Evolutionary conservation across 345 rosid species (phyloP).

Genomic region (Erodium maritimum): DNA sequence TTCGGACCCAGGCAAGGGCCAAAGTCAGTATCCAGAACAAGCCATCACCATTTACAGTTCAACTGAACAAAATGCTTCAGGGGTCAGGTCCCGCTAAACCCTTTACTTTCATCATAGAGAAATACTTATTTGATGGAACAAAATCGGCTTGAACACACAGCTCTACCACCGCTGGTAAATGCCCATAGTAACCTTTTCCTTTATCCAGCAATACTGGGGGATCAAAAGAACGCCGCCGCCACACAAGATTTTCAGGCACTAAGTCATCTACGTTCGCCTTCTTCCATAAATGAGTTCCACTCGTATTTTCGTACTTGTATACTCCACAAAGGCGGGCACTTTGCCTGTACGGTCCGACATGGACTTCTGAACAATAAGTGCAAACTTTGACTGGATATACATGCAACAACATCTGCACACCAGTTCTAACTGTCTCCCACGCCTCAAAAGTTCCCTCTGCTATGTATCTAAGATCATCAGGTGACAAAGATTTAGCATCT

Average conservation of each 20-base stretch:
- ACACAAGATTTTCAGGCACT: conserved; percentile 66
- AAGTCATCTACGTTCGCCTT: conserved; percentile 65
- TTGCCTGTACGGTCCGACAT: conserved; percentile 74
- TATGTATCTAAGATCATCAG: conserved; percentile 26
- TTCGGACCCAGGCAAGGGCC: too few relatives aligned
- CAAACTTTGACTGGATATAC: conserved; percentile 73
- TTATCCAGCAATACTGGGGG: conserved; percentile 54
- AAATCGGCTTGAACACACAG: conserved; percentile 71
- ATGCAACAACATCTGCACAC: conserved; percentile 43
- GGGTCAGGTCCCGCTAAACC: conserved; percentile 28
- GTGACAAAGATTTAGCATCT: conserved; percentile 27
- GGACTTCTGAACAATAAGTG: conserved; percentile 65
- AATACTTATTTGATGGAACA: conserved; percentile 39
- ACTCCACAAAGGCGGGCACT: conserved; percentile 74
- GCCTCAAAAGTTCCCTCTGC: conserved; percentile 53
- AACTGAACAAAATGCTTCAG: background rate
- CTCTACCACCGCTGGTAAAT: conserved; percentile 71
- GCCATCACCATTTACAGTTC: background rate
- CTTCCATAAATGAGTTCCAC: conserved; percentile 67
- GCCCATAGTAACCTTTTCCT: conserved; percentile 66
- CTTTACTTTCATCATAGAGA: conserved; percentile 52
- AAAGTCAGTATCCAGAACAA: background rate
- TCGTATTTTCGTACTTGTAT: conserved; percentile 68
- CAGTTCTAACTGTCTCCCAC: conserved; percentile 57
- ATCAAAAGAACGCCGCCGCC: conserved; percentile 73